Evolutionary conservation across 1,139 yeast genomes (phyloP).

Genomic region (Scheffersomyces parashehatae): DNA sequence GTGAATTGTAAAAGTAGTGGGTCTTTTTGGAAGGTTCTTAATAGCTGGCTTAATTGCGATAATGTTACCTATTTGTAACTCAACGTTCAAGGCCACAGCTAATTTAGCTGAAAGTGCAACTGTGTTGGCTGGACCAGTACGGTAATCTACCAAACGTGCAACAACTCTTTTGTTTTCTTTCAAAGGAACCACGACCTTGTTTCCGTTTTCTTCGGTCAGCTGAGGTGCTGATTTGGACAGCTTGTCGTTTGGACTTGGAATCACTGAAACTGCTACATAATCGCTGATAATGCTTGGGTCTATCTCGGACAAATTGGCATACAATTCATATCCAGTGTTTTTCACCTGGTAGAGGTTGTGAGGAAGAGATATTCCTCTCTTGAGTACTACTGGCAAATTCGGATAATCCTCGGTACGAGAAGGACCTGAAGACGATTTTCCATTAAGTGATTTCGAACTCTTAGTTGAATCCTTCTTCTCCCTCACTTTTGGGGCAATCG

Average conservation of each 20-base stretch:
- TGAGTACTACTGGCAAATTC: conserved; percentile 40
- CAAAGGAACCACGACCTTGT: conserved; percentile 11
- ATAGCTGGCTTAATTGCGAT: conserved; percentile 54
- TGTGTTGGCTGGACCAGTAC: conserved; percentile 39
- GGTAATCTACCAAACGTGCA: conserved; percentile 51
- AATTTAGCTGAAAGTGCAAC: conserved; percentile 59
- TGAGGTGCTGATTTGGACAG: conserved; percentile 14
- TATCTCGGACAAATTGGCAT: conserved; percentile 41
- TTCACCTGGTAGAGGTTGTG: conserved; percentile 32
- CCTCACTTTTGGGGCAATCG: conserved; percentile 76
- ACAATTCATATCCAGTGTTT: conserved; percentile 35
- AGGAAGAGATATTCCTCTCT: conserved; percentile 60
- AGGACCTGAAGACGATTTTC: conserved; percentile 29
- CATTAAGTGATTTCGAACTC: conserved; percentile 3
- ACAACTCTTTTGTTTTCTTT: conserved; percentile 48
- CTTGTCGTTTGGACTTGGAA: conserved; percentile 52
- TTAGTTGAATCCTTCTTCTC: conserved; percentile 29
- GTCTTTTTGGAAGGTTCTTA: conserved; percentile 38
- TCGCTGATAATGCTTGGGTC: conserved; percentile 34
- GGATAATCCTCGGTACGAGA: conserved; percentile 31
- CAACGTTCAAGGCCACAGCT: conserved; percentile 59
- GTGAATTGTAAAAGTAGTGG: conserved; percentile 49
- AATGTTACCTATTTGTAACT: conserved; percentile 52
- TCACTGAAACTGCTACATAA: conserved; percentile 59
- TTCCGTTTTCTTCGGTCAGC: conserved; percentile 10